Evolutionary conservation across 306 rosid genomes (phyloP).

Genomic region (Notholithocarpus densiflorus): DNA sequence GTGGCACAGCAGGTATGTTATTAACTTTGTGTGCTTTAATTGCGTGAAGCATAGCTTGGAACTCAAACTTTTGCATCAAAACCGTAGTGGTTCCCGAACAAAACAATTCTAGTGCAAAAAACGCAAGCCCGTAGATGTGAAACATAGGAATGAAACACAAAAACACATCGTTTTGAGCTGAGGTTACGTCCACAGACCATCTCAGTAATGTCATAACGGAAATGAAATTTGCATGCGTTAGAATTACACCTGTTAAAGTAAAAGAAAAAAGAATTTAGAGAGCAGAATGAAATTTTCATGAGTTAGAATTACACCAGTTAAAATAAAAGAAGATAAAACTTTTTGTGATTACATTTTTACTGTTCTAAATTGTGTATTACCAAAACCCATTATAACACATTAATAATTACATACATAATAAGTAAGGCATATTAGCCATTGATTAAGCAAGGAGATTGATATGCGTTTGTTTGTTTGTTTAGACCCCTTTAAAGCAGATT

Average conservation of each 20-base stretch:
- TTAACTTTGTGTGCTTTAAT: slow-evolving; percentile 52
- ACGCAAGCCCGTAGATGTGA: slow-evolving; percentile 72
- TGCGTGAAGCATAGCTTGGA: slow-evolving; percentile 54
- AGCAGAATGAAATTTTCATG: too few species aligned
- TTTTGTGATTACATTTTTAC: too few species aligned
- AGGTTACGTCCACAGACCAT: slow-evolving; percentile 51
- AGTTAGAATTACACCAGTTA: too few species aligned
- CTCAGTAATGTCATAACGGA: slow-evolving; percentile 37
- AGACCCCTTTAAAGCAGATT: too few species aligned
- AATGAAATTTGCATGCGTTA: slow-evolving; percentile 73
- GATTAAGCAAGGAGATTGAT: too few species aligned
- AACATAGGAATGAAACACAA: slow-evolving; percentile 89
- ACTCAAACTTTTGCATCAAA: slow-evolving; percentile 61
- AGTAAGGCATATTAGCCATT: too few species aligned
- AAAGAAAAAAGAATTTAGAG: too few species aligned
- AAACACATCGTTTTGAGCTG: slow-evolving; percentile 53
- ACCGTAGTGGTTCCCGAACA: slow-evolving; percentile 53
- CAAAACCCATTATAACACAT: too few species aligned
- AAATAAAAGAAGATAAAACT: too few species aligned
- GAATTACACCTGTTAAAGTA: slow-evolving; percentile 38
- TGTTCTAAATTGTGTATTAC: too few species aligned
- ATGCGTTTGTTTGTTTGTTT: too few species aligned
- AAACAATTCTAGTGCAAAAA: slow-evolving; percentile 68
- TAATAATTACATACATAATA: too few species aligned
- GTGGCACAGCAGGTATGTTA: slow-evolving; percentile 80